These are phyloP conservation scores for Chaetomium globosum DNA, from an alignment of 2,329 filamentous ascomycete species.

Conservation along the genomic window DNA sequence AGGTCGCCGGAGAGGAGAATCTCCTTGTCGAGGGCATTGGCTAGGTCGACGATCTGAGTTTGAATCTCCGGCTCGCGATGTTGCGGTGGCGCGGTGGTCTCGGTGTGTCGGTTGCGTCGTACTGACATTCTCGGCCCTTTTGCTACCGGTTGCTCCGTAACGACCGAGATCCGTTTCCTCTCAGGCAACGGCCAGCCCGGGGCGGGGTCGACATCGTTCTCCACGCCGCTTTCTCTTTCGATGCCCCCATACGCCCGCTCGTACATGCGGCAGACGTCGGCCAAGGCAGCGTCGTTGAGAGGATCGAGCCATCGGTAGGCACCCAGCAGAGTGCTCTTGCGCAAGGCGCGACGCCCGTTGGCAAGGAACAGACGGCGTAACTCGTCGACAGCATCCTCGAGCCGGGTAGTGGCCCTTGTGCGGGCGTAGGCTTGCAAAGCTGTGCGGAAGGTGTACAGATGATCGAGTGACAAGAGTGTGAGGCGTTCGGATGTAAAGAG, in stretches of 20 bases:
- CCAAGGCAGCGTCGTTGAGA: slow-evolving; percentile 53
- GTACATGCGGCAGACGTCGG: slow-evolving; percentile 50
- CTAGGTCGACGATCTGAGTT: neutral
- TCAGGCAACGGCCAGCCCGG: slow-evolving; percentile 30
- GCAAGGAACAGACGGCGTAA: slow-evolving; percentile 62
- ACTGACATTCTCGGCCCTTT: slow-evolving; percentile 6
- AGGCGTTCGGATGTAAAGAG: slow-evolving; percentile 64
- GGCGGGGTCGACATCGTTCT: slow-evolving; percentile 34
- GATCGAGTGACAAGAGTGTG: slow-evolving; percentile 62
- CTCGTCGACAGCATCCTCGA: slow-evolving; percentile 66
- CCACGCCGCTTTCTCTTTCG: slow-evolving; percentile 32
- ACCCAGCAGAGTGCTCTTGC: slow-evolving; percentile 54
- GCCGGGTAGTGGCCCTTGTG: slow-evolving; percentile 47
- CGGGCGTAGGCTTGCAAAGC: slow-evolving; percentile 61
- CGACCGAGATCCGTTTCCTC: neutral
- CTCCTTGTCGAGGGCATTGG: slow-evolving; percentile 29
- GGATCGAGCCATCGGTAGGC: slow-evolving; percentile 60
- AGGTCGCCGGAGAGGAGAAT: slow-evolving; percentile 23
- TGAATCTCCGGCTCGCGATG: neutral
- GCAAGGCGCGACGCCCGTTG: slow-evolving; percentile 53
- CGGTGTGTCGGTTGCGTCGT: neutral
- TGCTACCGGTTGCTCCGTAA: slow-evolving; percentile 23
- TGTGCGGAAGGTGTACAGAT: slow-evolving; percentile 66
- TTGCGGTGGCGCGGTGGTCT: neutral
- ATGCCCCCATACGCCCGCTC: slow-evolving; percentile 33